Evolutionary conservation across 2,329 filamentous ascomycete species (phyloP), one percentile per base, ranked within the genome.

Genomic region (Chaetomiaceae sp.): DNA sequence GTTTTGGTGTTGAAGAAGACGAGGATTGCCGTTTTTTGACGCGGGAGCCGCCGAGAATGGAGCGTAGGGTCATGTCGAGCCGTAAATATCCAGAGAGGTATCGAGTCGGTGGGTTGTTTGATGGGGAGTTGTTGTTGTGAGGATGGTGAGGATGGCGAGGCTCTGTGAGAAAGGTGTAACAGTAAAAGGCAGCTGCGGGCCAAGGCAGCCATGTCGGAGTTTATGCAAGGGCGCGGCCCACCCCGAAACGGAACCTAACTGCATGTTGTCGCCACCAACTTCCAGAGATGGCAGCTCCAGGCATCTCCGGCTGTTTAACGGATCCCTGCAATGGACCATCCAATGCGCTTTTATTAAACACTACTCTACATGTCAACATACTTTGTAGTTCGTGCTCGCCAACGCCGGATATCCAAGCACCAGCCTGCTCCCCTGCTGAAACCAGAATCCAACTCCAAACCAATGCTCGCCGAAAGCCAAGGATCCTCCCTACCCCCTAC

Each of bases 31-130:
- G 55, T 40, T 62, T 62, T 39, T 54, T 58, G 14, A 60, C 55
- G 34, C 58, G 55, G 33, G 56, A 54, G 27, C 47, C 51, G 31
- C 57, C 58, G 7, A 63, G 55, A 33, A 62, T 59, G 21, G 60
- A 58, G 19, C 50, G 55, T 25, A 63, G 50, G 5, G 41, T 48
- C 39, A 48, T 48, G 25, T 12, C 12, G 19, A 25, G n/a, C n/a
- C n/a, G n/a, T n/a, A 16, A 35, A 8, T 23, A 17, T 5, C 3
- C 17, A 21, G 16, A 17, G 37, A 4, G 19, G 17, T 5, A 5
- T 25, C 17, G 20, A 23, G 20, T 42, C 30, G 16, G 13, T 33
- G 25, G 14, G 30, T 34, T 37, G 30, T 5, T 7, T 19, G 19
- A 35, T 17, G 30, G 10, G 8, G 21, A 23, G 12, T 33, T 8